Conservation (phyloP, 345 rosid genomes). For the Aurinia saxatilis region DNA sequence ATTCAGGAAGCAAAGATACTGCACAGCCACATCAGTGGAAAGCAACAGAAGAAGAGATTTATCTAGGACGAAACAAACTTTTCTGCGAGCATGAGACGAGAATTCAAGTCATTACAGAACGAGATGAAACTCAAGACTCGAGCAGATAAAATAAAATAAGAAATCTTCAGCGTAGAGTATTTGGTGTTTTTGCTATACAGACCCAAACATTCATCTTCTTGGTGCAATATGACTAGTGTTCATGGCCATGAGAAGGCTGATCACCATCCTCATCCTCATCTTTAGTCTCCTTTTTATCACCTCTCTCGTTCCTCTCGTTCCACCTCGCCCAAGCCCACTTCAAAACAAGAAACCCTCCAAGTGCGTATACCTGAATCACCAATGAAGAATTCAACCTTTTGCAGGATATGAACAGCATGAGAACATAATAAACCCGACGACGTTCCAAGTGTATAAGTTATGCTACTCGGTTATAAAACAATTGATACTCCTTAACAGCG, state of each 20-base stretch:
- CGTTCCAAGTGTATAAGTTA: neutral
- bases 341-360: conserved; percentile 71
- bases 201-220: conserved; percentile 5
- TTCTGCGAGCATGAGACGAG: neutral
- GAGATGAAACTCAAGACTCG: conserved; percentile 9
- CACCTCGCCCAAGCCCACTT: conserved; percentile 88
- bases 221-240: conserved; percentile 15
- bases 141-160: conserved; percentile 7
- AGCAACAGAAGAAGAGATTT: neutral
- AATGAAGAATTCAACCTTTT: neutral
- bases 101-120: neutral
- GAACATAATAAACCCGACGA: neutral
- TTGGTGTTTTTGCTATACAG: conserved; percentile 24
- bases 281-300: conserved; percentile 29
- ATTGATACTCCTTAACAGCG: neutral
- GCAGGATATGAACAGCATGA: conserved; percentile 2
- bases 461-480: neutral
- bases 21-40: neutral
- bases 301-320: conserved; percentile 71
- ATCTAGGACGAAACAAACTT: neutral
- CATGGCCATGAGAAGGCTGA: conserved; percentile 8
- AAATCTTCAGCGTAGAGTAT: conserved; percentile 9
- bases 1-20: neutral
- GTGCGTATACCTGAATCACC: conserved; percentile 59
- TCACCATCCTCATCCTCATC: conserved; percentile 22